Base-by-base conservation (phyloP, 2,329 filamentous ascomycete species). In the Aspergillus transmontanensis region DNA sequence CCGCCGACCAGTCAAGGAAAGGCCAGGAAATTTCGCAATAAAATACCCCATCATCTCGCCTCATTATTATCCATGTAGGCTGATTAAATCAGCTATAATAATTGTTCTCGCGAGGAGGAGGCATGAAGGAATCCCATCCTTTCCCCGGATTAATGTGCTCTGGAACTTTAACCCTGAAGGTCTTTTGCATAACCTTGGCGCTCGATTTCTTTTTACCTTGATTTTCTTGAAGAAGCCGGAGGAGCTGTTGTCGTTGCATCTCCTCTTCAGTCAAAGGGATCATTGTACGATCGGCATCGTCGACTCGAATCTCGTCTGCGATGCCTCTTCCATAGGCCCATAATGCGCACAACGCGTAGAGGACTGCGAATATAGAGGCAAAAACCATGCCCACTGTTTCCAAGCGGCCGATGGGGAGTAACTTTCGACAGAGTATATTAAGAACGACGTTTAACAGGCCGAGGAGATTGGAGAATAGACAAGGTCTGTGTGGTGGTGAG, bases 241-340 rank as follows among this genome's bases (percentile, higher is more conserved):
- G 73, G 30, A 80, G 66, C 58, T 80, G 76, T 41, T 74, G 75
- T 39, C 79, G 76, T 59, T 79, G 76, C 69, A 77, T 73, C 58
- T 80, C 77, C 57, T 80, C 78, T 26, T 76, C 75, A 4, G 72
- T 76, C 46, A 77, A 61, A 6, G 73, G 63, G 6, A 65, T 64
- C 0, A 65, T 70, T 43, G 58, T 56, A n/a, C 39, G 41, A 11
- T 65, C 62, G 28, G 34, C 61, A 30, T 58, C 61, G 43, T 64
- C 54, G 6, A 45, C 53, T 16, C 50, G 66, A 34, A 60, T 60
- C 26, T 59, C 53, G 10, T 54, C 59, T 63, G 55, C 62, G 46
- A 60, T 58, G 26, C 48, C 64, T 56, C 66, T 68, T 26, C 64
- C 67, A 32, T 71, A 76, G 14, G 70, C 61, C 57, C 74, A 70